Evolutionary conservation across 352 stramenopile species (phyloP).

Genomic region (Phytopythium oedochilum): DNA sequence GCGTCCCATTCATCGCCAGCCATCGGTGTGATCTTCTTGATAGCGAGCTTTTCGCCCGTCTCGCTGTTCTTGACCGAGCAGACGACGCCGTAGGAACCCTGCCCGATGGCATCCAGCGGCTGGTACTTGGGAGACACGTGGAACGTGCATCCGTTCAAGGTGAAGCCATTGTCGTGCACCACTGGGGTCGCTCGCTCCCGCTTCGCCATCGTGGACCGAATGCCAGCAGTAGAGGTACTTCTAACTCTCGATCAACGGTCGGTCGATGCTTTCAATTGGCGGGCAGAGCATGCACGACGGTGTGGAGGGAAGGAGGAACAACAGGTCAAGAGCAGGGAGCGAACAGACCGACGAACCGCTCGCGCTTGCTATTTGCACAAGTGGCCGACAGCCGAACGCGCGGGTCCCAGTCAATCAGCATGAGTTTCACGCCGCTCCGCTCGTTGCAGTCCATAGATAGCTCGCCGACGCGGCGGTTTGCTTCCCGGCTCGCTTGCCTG

Average conservation of each 20-base stretch:
- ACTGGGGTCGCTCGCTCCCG: slow-evolving; percentile 51
- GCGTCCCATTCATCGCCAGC: slow-evolving; percentile 84
- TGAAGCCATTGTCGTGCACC: slow-evolving; percentile 72
- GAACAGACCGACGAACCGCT: slow-evolving; percentile 2
- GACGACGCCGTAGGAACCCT: slow-evolving; percentile 94
- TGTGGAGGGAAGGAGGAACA: not conserved
- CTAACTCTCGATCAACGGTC: not conserved
- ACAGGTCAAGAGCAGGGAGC: slow-evolving; percentile 3
- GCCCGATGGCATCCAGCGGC: slow-evolving; percentile 83
- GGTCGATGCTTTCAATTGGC: not conserved
- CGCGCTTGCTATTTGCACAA: slow-evolving; percentile 5
- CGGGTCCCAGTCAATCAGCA: not conserved
- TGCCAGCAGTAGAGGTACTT: not conserved
- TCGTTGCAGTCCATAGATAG: slow-evolving; percentile 2
- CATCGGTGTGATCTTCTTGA: slow-evolving; percentile 94
- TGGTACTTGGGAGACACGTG: slow-evolving; percentile 81
- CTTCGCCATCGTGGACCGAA: slow-evolving; percentile 37
- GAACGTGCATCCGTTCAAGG: slow-evolving; percentile 80
- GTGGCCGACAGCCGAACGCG: slow-evolving; percentile 1
- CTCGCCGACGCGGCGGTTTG: not conserved
- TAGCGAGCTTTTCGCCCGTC: slow-evolving; percentile 83
- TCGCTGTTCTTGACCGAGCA: slow-evolving; percentile 78
- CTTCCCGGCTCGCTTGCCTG: too few species aligned
- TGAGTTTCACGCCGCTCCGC: slow-evolving; percentile 4
- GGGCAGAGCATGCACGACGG: not conserved